These are phyloP conservation scores for Rubus parviflorus DNA, from an alignment of 306 rosid species.

Conservation along the genomic window DNA sequence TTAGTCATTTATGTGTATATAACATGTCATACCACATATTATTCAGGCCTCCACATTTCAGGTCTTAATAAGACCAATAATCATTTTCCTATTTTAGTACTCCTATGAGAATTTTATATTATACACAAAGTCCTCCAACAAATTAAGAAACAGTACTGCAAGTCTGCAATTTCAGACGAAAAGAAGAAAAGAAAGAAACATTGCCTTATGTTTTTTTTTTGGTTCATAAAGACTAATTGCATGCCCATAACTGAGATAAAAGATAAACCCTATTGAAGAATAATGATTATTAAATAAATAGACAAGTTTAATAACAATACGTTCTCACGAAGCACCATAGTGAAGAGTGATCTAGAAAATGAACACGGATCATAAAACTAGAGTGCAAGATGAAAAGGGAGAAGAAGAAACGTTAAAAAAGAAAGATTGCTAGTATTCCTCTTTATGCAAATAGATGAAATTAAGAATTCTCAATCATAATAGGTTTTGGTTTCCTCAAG, in stretches of 20 bases:
- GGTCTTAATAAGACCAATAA: too few species aligned
- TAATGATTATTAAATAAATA: neutral
- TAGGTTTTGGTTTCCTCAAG: slow-evolving; percentile 22
- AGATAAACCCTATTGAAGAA: neutral
- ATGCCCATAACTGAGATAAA: neutral
- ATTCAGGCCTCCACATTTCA: too few species aligned
- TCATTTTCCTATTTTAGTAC: neutral
- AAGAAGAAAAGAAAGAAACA: neutral
- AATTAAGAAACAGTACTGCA: too few species aligned
- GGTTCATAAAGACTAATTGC: neutral
- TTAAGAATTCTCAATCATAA: slow-evolving; percentile 49
- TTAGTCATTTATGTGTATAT: too few species aligned
- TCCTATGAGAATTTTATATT: neutral
- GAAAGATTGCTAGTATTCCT: slow-evolving; percentile 2
- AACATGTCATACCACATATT: too few species aligned
- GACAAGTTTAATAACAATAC: neutral
- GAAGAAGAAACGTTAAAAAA: neutral
- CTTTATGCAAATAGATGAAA: neutral
- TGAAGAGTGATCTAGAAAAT: neutral
- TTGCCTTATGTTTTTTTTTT: neutral
- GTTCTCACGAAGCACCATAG: neutral
- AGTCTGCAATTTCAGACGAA: neutral
- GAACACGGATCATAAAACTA: neutral
- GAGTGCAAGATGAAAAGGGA: neutral
- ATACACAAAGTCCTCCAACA: neutral